Evolutionary conservation across 352 stramenopile genomes (phyloP), one percentile per base, ranked within the genome.

Genomic region (Globisporangium echinulatum): DNA sequence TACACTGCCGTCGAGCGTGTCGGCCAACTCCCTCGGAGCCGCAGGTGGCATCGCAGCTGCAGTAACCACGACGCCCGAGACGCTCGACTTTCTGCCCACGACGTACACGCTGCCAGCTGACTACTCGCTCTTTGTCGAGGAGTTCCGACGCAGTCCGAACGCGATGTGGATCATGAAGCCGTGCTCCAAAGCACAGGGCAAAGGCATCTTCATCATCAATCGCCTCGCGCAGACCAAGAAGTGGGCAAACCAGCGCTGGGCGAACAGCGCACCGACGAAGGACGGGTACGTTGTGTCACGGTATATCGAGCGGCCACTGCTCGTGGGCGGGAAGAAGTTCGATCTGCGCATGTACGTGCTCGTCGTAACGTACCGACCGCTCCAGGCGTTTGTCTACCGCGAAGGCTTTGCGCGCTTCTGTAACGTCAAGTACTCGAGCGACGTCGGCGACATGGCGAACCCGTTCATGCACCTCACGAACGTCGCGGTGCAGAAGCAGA

Each of bases 111-210:
- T 98, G 1, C 92, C 92, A 33, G 85, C 79, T 10, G 92, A 98
- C 63, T 97, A 97, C 67, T 94, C 88, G 51, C 71, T 98, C 11
- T 97, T 98, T 59, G 89, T 97, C 7, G 92, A 98, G 62, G 83
- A 92, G 64, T 93, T 93, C 42, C 77, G 82, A 19, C 82, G 81
- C 43, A 95, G 88, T 56, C 85, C 83, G 13, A 88, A 92, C 70
- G 71, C 71, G 15, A 93, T 92, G 82, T 98, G 92, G 92, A 98
- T 98, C 67, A 97, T 98, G 92, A 98, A 98, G 56, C 92, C 92
- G 1, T 94, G 82, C 33, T 93, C 83, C 14, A 75, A 82, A 15
- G 88, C 90, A 0, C 91, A 97, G 70, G 91, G 91, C 17, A 96
- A 96, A 60, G 90, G 91, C 36, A 97, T 97, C 47, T 97, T 97